These are phyloP conservation scores for Nakazawaea anatomiae DNA, from an alignment of 805 yeast genomes.

Conservation along the genomic window DNA sequence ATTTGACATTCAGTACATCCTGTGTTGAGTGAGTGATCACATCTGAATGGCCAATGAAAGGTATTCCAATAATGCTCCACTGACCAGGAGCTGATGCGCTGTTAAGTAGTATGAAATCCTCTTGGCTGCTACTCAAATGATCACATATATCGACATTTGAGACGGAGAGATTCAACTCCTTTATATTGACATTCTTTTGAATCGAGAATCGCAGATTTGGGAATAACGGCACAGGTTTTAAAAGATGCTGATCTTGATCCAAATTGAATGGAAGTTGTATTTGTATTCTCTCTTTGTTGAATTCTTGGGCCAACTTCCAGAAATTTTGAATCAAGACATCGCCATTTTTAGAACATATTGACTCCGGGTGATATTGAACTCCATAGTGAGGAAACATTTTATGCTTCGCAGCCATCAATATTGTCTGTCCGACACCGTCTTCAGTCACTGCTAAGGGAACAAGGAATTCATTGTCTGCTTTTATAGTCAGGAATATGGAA, in stretches of 20 bases:
- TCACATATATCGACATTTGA: constrained; percentile 50
- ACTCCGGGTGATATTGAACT: constrained; percentile 97
- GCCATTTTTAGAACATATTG: constrained; percentile 77
- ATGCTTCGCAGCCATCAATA: constrained; percentile 81
- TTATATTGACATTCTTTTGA: not conserved
- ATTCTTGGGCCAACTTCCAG: constrained; percentile 38
- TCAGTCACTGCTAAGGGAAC: constrained; percentile 57
- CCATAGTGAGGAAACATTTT: constrained; percentile 67
- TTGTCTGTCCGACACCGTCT: constrained; percentile 29
- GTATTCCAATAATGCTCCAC: constrained; percentile 83
- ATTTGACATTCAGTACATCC: constrained; percentile 17
- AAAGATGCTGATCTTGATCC: constrained; percentile 17
- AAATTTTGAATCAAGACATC: constrained; percentile 55
- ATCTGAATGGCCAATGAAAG: constrained; percentile 35
- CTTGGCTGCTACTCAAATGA: constrained; percentile 19
- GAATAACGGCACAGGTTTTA: constrained; percentile 20
- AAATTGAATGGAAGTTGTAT: not conserved
- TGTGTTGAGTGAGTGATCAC: constrained; percentile 62
- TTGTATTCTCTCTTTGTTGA: constrained; percentile 18
- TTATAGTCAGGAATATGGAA: constrained; percentile 54
- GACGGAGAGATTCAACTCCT: not conserved
- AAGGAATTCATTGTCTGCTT: constrained; percentile 22
- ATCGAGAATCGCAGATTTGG: not conserved
- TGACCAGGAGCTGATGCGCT: constrained; percentile 82
- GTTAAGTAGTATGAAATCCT: constrained; percentile 58